Conservation (phyloP, 169 alveolate genomes). For the Cyclospora cayetanensis region DNA sequence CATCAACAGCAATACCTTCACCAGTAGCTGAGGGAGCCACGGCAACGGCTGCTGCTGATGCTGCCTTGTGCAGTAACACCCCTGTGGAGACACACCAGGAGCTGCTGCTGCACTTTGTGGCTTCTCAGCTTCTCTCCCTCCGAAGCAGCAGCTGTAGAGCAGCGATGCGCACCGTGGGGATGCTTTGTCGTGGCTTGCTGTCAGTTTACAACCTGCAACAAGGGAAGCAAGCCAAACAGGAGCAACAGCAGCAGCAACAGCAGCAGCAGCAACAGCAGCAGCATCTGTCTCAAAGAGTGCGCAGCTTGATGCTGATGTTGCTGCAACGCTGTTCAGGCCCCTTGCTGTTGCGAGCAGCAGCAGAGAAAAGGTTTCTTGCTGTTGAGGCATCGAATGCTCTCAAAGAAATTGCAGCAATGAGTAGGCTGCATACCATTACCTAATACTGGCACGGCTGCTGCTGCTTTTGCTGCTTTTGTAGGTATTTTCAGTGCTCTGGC, state of each 20-base stretch:
- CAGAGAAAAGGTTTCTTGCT: not conserved
- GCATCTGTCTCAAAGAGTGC: not conserved
- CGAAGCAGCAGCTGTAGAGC: no score
- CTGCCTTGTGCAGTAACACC: not conserved
- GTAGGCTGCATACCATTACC: not conserved
- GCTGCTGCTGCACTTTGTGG: not conserved
- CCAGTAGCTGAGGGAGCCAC: not conserved
- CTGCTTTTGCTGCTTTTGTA: not conserved
- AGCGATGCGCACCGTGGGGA: not conserved
- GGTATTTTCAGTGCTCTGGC: not conserved
- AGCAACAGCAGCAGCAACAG: constrained; percentile 15
- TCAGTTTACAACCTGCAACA: not conserved
- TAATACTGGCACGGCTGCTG: not conserved
- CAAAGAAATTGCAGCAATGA: not conserved
- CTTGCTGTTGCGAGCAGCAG: not conserved
- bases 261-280: not conserved
- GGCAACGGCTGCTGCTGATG: not conserved
- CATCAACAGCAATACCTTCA: not conserved
- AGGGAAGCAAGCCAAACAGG: not conserved
- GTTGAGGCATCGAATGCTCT: not conserved
- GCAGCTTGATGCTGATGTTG: not conserved
- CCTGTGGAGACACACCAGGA: no score
- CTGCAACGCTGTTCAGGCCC: not conserved
- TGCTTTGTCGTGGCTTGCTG: not conserved
- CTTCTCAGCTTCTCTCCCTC: not conserved